These are phyloP conservation scores for Sordaria brevicollis DNA, from an alignment of 495 filamentous ascomycete genomes.

Conservation along the genomic window DNA sequence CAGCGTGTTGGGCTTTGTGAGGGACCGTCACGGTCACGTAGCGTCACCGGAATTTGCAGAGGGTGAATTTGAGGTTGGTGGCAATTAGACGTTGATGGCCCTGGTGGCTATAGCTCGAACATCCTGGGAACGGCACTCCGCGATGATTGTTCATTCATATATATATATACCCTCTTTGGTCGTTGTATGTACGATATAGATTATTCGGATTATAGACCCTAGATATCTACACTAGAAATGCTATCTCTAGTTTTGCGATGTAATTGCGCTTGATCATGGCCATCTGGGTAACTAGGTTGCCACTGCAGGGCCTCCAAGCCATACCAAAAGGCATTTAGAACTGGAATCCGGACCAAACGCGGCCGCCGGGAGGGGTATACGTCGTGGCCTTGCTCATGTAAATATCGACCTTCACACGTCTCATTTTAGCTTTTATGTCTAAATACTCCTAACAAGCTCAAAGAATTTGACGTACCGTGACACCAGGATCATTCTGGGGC, in stretches of 20 bases:
- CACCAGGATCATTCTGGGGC: conserved; percentile 36
- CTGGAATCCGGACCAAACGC: conserved; percentile 37
- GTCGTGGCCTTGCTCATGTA: conserved; percentile 33
- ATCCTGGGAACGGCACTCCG: too few species aligned
- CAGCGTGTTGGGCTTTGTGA: conserved; percentile 36
- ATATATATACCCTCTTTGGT: not conserved
- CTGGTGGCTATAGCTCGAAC: not conserved
- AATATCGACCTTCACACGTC: conserved; percentile 31
- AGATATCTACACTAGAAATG: not conserved
- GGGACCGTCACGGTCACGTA: too few species aligned
- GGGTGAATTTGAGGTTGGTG: not conserved
- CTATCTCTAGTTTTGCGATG: too few species aligned
- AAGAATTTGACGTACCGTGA: conserved; percentile 26
- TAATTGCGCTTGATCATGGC: not conserved
- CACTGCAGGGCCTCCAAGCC: not conserved
- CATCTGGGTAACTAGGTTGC: not conserved
- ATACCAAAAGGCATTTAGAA: not conserved
- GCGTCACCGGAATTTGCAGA: too few species aligned
- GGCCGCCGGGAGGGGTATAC: conserved; percentile 40
- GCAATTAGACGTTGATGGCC: not conserved
- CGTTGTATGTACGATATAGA: not conserved
- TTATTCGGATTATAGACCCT: not conserved
- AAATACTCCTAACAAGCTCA: not conserved
- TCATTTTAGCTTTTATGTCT: not conserved
- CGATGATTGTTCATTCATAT: too few species aligned